phyloP scores from a whole-genome alignment of 2,329 filamentous ascomycete genomes.

The Verticillium nubilum region DNA sequence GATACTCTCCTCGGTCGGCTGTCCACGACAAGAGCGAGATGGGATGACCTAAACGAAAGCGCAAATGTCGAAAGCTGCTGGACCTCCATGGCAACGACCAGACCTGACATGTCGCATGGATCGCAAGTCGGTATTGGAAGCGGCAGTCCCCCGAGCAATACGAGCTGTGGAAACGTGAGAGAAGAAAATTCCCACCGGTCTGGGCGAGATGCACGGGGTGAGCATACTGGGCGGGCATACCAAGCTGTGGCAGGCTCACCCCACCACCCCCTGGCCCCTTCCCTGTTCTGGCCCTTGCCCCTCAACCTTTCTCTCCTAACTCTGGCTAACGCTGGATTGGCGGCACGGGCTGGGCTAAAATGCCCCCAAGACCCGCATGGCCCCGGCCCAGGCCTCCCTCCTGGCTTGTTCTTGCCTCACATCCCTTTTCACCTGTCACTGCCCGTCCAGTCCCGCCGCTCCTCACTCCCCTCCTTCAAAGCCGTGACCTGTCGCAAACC shows the following conservation, averaged over 20 bases:
- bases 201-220: neutral
- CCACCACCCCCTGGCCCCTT: neutral
- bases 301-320: neutral
- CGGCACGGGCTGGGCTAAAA: neutral
- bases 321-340: neutral
- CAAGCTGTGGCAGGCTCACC: neutral
- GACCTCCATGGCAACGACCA: neutral
- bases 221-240: neutral
- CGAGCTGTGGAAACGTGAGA: neutral
- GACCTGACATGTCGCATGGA: too few relatives aligned
- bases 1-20: neutral
- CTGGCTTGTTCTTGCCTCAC: neutral
- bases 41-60: neutral
- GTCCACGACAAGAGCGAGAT: too few relatives aligned
- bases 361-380: neutral
- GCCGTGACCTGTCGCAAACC: conserved; percentile 1
- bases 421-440: conserved; percentile 17
- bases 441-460: conserved; percentile 12
- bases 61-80: neutral
- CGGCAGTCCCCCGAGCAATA: neutral
- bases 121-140: neutral
- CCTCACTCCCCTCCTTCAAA: conserved; percentile 2
- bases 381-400: neutral
- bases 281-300: neutral
- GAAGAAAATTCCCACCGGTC: neutral